These are phyloP conservation scores for Coprinopsis strossmayeri DNA, from an alignment of 768 basidiomycete genomes.

Conservation along the genomic window DNA sequence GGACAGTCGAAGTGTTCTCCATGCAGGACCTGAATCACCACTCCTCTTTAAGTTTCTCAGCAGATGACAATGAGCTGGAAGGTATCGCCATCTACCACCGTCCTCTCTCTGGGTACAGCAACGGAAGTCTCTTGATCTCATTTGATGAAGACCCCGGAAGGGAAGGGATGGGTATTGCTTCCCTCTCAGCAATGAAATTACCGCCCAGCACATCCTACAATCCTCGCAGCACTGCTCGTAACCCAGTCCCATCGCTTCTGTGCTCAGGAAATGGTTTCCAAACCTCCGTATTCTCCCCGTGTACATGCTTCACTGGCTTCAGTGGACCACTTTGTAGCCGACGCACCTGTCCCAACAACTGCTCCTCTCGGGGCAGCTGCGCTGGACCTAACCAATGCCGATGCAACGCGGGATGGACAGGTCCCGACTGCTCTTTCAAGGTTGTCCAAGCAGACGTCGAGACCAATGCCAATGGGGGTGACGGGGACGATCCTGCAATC, in stretches of 20 bases:
- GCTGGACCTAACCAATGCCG: background rate
- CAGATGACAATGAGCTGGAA: background rate
- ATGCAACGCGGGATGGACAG: slow-evolving; percentile 1
- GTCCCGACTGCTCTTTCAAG: slow-evolving; percentile 2
- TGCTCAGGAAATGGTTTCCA: background rate
- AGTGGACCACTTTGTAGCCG: background rate
- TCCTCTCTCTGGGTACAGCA: background rate
- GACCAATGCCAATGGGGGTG: slow-evolving; percentile 5
- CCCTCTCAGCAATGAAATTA: background rate
- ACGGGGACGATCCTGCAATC: slow-evolving; percentile 4
- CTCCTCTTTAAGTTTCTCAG: background rate
- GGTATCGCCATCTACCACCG: slow-evolving; percentile 2
- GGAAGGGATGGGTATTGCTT: background rate
- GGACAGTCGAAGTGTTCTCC: slow-evolving; percentile 1
- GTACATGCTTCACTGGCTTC: slow-evolving; percentile 1
- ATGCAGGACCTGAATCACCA: background rate
- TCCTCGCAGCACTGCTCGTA: background rate
- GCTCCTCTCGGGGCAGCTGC: slow-evolving; percentile 1
- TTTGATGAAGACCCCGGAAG: background rate
- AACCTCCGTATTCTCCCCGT: background rate
- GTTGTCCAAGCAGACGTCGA: no score
- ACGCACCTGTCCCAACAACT: slow-evolving; percentile 2
- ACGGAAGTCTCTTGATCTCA: background rate
- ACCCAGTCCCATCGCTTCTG: background rate
- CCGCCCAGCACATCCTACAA: background rate